A percentile compares a stretch with the other conserved stretches of the same genome.
Evolutionary conservation across 2,329 filamentous ascomycete species (phyloP).

Genomic region (Epichloe amarillans): DNA sequence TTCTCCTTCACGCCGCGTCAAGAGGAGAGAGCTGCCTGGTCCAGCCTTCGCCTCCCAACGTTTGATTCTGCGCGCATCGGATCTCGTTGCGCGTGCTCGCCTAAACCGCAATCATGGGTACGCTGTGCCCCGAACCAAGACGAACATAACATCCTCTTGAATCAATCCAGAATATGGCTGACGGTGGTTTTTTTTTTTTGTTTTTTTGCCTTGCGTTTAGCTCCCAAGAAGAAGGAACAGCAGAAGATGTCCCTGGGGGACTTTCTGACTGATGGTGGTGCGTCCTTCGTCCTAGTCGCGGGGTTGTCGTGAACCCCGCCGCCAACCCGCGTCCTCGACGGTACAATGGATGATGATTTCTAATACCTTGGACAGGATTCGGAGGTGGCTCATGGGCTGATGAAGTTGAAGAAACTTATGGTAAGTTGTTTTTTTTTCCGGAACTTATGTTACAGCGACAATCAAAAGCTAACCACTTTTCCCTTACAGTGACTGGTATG

Average conservation of each 20-base stretch:
- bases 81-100: constrained; percentile 33
- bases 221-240: constrained; percentile 83
- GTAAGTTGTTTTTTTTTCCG: constrained; percentile 39
- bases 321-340: constrained; percentile 9
- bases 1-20: constrained; percentile 7
- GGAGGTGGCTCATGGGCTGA: constrained; percentile 86
- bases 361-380: constrained; percentile 23
- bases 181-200: constrained; percentile 5
- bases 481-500: constrained; percentile 23
- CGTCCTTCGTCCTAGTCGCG: constrained; percentile 23
- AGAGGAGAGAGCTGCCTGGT: constrained; percentile 15
- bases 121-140: constrained; percentile 14
- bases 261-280: constrained; percentile 88
- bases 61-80: constrained; percentile 24
- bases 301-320: constrained; percentile 12
- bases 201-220: constrained; percentile 43
- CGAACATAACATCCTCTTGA: background rate
- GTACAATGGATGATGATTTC: background rate
- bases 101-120: constrained; percentile 48
- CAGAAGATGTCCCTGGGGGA: constrained; percentile 97
- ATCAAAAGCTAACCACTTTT: constrained; percentile 15
- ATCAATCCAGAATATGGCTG: background rate
- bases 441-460: background rate
- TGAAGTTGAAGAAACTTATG: constrained; percentile 84
- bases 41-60: constrained; percentile 13